These are phyloP conservation scores for Arthroderma sp. DNA, from an alignment of 2,329 filamentous ascomycete species.

Conservation along the genomic window DNA sequence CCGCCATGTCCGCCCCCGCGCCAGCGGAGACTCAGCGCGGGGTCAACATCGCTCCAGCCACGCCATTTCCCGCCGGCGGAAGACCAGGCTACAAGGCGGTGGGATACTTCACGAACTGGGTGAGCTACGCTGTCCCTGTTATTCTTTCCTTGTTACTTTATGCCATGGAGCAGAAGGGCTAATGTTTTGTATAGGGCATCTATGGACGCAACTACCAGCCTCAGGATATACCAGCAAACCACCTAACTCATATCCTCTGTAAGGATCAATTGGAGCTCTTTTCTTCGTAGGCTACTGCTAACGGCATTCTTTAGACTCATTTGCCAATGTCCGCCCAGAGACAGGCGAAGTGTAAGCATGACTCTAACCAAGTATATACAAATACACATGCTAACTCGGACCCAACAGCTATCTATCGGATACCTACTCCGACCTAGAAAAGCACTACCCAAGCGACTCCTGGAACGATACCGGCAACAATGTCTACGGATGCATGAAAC, in stretches of 20 bases:
- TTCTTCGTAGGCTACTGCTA: not conserved
- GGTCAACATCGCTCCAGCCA: not conserved
- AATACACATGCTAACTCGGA: conserved; percentile 5
- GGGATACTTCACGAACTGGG: conserved; percentile 39
- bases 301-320: conserved; percentile 45
- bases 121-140: conserved; percentile 12
- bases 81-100: conserved; percentile 19
- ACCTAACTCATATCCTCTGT: conserved; percentile 75
- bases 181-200: conserved; percentile 49
- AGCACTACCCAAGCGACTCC: conserved; percentile 57
- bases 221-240: conserved; percentile 66
- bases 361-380: not conserved
- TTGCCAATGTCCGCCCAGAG: conserved; percentile 72
- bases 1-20: not conserved
- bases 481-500: conserved; percentile 66
- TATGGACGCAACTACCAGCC: conserved; percentile 76
- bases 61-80: not conserved
- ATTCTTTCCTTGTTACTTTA: not conserved
- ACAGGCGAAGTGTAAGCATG: conserved; percentile 59
- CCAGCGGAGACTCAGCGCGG: not conserved
- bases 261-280: not conserved
- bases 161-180: not conserved
- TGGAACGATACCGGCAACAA: conserved; percentile 57
- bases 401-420: conserved; percentile 46
- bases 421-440: conserved; percentile 55